A percentile compares a stretch with the other conserved stretches of the same genome.
Evolutionary conservation across 2,329 filamentous ascomycete genomes (phyloP).

Genomic region (Purpureocillium takamizusanense): DNA sequence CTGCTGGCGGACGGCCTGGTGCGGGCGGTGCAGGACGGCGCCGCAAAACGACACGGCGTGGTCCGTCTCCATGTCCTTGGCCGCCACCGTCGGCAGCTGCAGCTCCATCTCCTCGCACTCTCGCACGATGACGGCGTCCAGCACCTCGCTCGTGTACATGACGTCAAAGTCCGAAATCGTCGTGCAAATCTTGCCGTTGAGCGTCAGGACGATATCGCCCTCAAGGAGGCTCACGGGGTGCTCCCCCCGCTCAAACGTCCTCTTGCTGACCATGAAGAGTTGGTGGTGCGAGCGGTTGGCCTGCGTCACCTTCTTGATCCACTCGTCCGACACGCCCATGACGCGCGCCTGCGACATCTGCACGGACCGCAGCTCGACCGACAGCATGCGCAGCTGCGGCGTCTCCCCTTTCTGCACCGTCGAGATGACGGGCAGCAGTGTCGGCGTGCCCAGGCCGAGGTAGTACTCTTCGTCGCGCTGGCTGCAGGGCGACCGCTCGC

Average conservation of each 20-base stretch:
- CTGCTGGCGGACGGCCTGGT: slow-evolving; percentile 93
- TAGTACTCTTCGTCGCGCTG: slow-evolving; percentile 95
- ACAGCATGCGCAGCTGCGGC: slow-evolving; percentile 81
- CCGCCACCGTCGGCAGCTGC: slow-evolving; percentile 75
- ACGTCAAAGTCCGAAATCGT: slow-evolving; percentile 87
- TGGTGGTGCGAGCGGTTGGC: slow-evolving; percentile 91
- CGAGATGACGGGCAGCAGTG: slow-evolving; percentile 77
- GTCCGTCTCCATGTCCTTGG: slow-evolving; percentile 85
- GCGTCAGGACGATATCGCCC: slow-evolving; percentile 82
- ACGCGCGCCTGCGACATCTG: slow-evolving; percentile 95
- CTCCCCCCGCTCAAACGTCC: slow-evolving; percentile 53
- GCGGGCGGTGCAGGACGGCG: slow-evolving; percentile 83
- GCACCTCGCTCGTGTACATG: slow-evolving; percentile 82
- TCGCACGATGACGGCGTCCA: slow-evolving; percentile 81
- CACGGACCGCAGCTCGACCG: slow-evolving; percentile 88
- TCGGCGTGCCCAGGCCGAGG: slow-evolving; percentile 81
- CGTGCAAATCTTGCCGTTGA: slow-evolving; percentile 89
- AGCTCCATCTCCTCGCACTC: slow-evolving; percentile 72
- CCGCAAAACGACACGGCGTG: slow-evolving; percentile 92
- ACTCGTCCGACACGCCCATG: slow-evolving; percentile 93
- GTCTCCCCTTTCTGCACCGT: slow-evolving; percentile 73
- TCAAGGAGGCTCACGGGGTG: slow-evolving; percentile 59
- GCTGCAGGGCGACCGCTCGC: slow-evolving; percentile 69
- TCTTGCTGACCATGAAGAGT: slow-evolving; percentile 96
- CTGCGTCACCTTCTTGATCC: slow-evolving; percentile 83